These are phyloP conservation scores for Funneliformis geosporum DNA, from an alignment of 192 early-diverging fungal species.

Conservation along the genomic window DNA sequence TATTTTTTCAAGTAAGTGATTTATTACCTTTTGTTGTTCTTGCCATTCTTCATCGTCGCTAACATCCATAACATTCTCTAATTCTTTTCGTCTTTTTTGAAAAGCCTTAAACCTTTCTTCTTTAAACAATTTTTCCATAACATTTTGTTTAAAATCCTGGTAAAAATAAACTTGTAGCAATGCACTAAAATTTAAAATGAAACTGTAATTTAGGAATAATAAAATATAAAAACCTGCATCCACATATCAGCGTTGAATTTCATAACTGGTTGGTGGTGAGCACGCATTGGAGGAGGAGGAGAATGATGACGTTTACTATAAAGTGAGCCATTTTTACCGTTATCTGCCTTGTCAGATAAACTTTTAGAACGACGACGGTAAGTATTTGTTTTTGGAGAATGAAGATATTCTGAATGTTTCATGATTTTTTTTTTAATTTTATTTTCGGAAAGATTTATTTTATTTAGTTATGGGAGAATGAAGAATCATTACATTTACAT, in stretches of 20 bases:
- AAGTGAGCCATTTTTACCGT: background rate
- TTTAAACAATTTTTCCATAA: slow-evolving; percentile 34
- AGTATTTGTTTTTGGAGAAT: slow-evolving; percentile 22
- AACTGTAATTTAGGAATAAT: background rate
- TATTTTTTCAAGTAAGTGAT: background rate
- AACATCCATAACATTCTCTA: slow-evolving; percentile 33
- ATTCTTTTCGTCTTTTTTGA: slow-evolving; percentile 28
- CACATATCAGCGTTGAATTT: slow-evolving; percentile 35
- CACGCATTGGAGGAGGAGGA: slow-evolving; percentile 31
- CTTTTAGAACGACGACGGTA: slow-evolving; percentile 28
- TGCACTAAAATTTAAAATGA: background rate
- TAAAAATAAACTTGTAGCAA: background rate
- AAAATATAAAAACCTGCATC: slow-evolving; percentile 32
- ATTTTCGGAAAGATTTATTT: background rate
- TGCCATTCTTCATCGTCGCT: slow-evolving; percentile 34
- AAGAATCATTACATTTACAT: background rate
- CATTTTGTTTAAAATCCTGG: slow-evolving; percentile 25
- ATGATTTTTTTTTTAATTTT: background rate
- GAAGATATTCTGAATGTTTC: background rate
- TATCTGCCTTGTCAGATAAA: background rate
- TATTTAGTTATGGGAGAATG: too few relatives aligned
- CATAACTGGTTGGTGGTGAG: slow-evolving; percentile 37
- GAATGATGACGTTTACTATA: slow-evolving; percentile 14
- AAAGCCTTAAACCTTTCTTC: slow-evolving; percentile 37
- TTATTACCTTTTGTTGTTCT: slow-evolving; percentile 29